Conservation (phyloP, 2,329 filamentous ascomycete genomes). For the Sporothrix variecibatus region DNA sequence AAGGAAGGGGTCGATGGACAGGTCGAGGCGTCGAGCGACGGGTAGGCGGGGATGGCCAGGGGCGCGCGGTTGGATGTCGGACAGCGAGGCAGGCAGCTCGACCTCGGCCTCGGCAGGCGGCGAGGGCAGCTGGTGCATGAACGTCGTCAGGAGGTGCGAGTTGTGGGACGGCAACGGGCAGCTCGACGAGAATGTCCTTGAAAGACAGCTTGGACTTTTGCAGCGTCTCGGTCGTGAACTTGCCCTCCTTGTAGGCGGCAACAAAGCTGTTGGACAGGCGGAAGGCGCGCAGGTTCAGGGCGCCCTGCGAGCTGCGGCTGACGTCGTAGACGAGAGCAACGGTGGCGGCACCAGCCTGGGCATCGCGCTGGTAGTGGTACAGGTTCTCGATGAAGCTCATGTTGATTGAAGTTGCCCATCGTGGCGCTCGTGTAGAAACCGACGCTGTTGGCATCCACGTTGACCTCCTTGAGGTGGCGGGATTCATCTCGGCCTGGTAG, state of each 20-base stretch:
- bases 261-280: conserved; percentile 86
- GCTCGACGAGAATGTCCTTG: conserved; percentile 89
- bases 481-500: conserved; percentile 98
- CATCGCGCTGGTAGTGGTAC: conserved; percentile 94
- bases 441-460: conserved; percentile 95
- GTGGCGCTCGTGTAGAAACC: conserved; percentile 99
- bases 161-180: conserved; percentile 92
- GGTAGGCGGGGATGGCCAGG: conserved; percentile 68
- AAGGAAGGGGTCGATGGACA: conserved; percentile 94
- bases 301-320: conserved; percentile 90
- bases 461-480: conserved; percentile 92
- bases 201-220: conserved; percentile 93
- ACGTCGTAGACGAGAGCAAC: conserved; percentile 93
- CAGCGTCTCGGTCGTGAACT: conserved; percentile 96
- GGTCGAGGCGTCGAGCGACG: conserved; percentile 88
- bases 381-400: conserved; percentile 96
- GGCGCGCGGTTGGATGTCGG: conserved; percentile 72
- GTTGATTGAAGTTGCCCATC: conserved; percentile 98
- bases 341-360: conserved; percentile 83
- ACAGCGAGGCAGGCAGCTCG: conserved; percentile 74
- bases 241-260: conserved; percentile 90
- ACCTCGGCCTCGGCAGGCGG: conserved; percentile 65
- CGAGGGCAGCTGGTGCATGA: conserved; percentile 86
- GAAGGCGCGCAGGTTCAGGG: conserved; percentile 87
- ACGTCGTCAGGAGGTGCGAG: conserved; percentile 93